Conservation (phyloP, 208 protist genomes). For the Wallacemonas sp. region DNA sequence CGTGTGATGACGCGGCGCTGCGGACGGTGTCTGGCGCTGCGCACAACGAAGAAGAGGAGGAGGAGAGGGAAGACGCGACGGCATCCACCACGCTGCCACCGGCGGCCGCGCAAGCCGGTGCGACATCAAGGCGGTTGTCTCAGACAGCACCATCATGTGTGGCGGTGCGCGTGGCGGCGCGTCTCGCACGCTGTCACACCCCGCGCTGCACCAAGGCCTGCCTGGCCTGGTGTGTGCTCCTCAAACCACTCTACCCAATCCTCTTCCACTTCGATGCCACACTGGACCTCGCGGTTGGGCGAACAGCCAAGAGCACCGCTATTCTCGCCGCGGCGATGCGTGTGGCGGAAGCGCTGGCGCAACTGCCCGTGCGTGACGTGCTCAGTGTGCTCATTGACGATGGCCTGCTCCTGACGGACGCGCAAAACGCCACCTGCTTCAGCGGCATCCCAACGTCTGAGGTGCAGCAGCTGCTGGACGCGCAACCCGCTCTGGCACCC, state of each 20-base stretch:
- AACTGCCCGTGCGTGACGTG: conserved; percentile 23
- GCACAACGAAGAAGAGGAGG: not conserved
- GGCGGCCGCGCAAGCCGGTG: too few relatives aligned
- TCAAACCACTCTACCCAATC: conserved; percentile 53
- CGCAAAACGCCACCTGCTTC: conserved; percentile 1
- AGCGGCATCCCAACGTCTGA: conserved; percentile 11
- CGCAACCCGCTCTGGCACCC: conserved; percentile 23
- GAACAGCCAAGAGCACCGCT: conserved; percentile 41
- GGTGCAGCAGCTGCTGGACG: conserved; percentile 6
- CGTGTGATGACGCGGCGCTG: not conserved
- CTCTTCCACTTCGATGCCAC: conserved; percentile 72
- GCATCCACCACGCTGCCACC: too few relatives aligned
- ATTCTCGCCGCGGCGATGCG: conserved; percentile 33
- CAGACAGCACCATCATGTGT: conserved; percentile 11
- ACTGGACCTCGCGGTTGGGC: conserved; percentile 45
- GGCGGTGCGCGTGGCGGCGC: conserved; percentile 46
- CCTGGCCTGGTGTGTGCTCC: conserved; percentile 53
- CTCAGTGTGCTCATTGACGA: conserved; percentile 20
- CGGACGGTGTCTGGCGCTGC: not conserved
- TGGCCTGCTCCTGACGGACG: conserved; percentile 40
- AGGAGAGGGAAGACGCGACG: conserved; percentile 5
- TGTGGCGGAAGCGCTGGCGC: conserved; percentile 37
- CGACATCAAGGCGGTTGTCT: too few relatives aligned
- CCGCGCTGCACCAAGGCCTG: conserved; percentile 39
- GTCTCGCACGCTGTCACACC: conserved; percentile 39